Base-by-base conservation (phyloP, 345 rosid species). In the Lumnitzera littorea region DNA sequence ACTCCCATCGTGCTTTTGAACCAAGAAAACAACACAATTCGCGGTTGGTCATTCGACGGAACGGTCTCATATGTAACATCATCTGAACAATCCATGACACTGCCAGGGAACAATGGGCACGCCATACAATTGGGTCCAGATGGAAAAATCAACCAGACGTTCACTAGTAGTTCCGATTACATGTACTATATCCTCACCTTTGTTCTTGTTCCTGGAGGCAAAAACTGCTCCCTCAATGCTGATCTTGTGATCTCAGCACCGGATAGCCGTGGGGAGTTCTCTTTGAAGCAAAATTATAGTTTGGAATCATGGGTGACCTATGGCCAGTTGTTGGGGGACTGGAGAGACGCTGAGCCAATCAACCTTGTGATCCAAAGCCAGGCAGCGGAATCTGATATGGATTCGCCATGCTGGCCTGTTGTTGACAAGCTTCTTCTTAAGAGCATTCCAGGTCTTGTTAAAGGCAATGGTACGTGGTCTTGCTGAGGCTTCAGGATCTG, bases 41-140 rank as follows among this genome's bases (percentile, higher is more conserved):
- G 87, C 20, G 84, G 89, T 51, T 81, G 84, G 84, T 67, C 79
- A 63, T 76, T 81, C 41, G 66, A 76, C 59, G 85, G 92, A 20
- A 70, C 70, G 1, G 76, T 79, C 16, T 57, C 24, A 36, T 80
- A 86, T 56, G 81, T 72, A 43, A 81, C 78, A 1, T 67, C 78
- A 25, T 36, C 43, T 36, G 43, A 36, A 6, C 43, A 4, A 36
- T 36, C 43, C 10, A 36, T 36, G 3, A 36, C 43, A 7, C 10
- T 36, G 10, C 43, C 43, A 9, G 43, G 49, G 36, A 79, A 68
- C 31, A 57, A 73, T 46, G 82, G 82, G 29, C 85, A 73, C 24
- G 85, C 72, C 15, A 43, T 86, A 56, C 85, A 76, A 62, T 70
- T 80, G 50, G 82, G 73, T 54, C 80, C 72, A 70, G 86, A 86